A percentile compares a stretch with the other conserved stretches of the same genome.
Evolutionary conservation across 1,139 yeast species (phyloP).

Genomic region (Candida sanyaensis): DNA sequence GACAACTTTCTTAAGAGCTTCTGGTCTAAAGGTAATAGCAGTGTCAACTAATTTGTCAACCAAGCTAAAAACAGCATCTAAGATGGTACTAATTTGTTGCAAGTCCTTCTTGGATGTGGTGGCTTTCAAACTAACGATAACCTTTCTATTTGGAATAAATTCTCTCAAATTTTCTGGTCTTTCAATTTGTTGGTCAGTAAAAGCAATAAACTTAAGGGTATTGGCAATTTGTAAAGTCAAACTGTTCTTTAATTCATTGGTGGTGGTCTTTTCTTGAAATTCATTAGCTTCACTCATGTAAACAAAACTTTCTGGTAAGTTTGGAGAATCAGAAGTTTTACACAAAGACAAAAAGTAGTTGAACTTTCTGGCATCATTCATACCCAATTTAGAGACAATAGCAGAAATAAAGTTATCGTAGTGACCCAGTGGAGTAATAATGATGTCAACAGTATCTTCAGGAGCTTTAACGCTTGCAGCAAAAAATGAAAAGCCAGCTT

Average conservation of each 20-base stretch:
- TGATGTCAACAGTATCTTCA: slow-evolving; percentile 62
- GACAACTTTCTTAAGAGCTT: slow-evolving; percentile 72
- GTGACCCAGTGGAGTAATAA: slow-evolving; percentile 59
- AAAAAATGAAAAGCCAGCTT: slow-evolving; percentile 57
- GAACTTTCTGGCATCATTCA: slow-evolving; percentile 74
- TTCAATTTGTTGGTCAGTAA: slow-evolving; percentile 78
- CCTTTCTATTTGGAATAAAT: slow-evolving; percentile 54
- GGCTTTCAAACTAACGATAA: slow-evolving; percentile 52
- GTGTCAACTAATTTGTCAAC: slow-evolving; percentile 54
- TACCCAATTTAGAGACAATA: slow-evolving; percentile 78
- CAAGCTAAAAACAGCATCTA: slow-evolving; percentile 53
- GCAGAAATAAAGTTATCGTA: slow-evolving; percentile 76
- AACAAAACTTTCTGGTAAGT: slow-evolving; percentile 73
- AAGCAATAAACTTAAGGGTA: slow-evolving; percentile 64
- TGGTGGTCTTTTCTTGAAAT: slow-evolving; percentile 64
- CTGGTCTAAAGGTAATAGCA: slow-evolving; percentile 56
- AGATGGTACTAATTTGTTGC: slow-evolving; percentile 47
- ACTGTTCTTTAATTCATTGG: slow-evolving; percentile 49
- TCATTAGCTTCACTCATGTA: slow-evolving; percentile 91
- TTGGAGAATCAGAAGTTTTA: slow-evolving; percentile 69
- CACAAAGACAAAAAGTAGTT: slow-evolving; percentile 86
- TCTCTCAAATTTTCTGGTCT: slow-evolving; percentile 62
- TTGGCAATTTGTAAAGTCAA: slow-evolving; percentile 55
- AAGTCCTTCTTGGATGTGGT: slow-evolving; percentile 48
- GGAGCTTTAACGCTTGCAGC: slow-evolving; percentile 51